Base-by-base conservation (phyloP, 306 rosid species). In the Potentilla sterilis region DNA sequence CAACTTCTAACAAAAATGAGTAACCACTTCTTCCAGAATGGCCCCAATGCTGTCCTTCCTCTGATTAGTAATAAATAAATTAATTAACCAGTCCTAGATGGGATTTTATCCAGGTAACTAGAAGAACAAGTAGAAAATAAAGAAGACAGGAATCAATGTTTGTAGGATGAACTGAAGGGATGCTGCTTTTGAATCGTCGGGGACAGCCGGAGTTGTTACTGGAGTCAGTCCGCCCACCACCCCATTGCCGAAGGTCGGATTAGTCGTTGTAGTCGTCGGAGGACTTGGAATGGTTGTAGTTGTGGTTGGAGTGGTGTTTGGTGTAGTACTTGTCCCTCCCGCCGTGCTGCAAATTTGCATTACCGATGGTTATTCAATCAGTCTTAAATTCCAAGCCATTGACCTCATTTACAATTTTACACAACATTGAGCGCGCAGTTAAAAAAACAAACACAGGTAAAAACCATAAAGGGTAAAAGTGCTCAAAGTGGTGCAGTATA, bases 1-100 rank as follows among this genome's bases (percentile, higher is more conserved):
- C 66, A 76, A 79, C 85, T 78, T 81, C 84, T 87, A 91, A 79
- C 96, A 92, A 92, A 95, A 94, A 82, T 91, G 89, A 73, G 47
- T 55, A 78, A 81, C 89, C 87, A 78, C 81, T 86, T 59, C 48
- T 28, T 57, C 66, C 48, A 9, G 67, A 64, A 49, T 67, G 76
- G 58, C 18, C 48, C 22, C 59, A 62, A 68, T 42, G 51, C 54
- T 69, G 70, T 24, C 59, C 61, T 41, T 40, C 28, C 78, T 52
- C 32, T 51, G 51, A 68, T 75, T 22, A 66, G 69, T 65, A 78
- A 44, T 24, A 6, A 21, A 37, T 32, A 48, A 49, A 35, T 11
- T 2, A 59, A 13, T 24, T 57, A 42, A 12, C 54, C 38, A 9
- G 80, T 68, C 78, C 79, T 75, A 63, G 65, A 67, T 49, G 49